Base-by-base conservation (phyloP, 192 early-diverging fungal genomes). In the Backusella circina region DNA sequence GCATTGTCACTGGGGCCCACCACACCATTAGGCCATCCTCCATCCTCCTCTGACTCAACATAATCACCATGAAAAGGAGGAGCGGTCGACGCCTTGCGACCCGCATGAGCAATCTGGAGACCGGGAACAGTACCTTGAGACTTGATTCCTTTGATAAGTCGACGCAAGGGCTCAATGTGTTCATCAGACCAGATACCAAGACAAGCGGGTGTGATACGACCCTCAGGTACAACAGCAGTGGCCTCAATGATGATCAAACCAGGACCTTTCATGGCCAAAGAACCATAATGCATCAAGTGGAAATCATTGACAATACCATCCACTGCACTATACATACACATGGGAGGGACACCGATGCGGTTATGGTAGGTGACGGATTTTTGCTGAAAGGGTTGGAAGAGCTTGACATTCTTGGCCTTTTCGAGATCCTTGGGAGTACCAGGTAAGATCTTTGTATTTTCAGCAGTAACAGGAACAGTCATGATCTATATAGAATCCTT, bases 61-160 rank as follows among this genome's bases (percentile, higher is more conserved):
- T 77, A 65, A 12, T 76, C 67, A 7, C 41, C 38, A 50, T 21
- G 10, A n/a, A 65, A 78, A 31, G 72, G 72, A 12, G 68, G 31
- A 30, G 30, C 31, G 16, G 70, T 78, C 5, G 73, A 78, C 54
- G 51, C 82, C 76, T 97, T 96, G 61, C 94, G 88, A 13, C 95
- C 94, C 16, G 92, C 91, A 73, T 98, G 96, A 1, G 88, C 92
- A 5, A 97, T 68, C 76, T 98, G 95, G 74, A 96, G 92, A 65
- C 88, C 90, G 37, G 87, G 76, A 2, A 86, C 84, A 21, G 81
- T 65, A 26, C 90, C 90, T 23, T 90, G 86, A 0, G 81, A 75
- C 64, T 95, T 93, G 23, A 86, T 82, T 79, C 90, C 88, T 35
- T 89, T 77, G 9, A 88, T 87, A 30, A 95, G 83, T 1, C 84